These are phyloP conservation scores for Populus simonii DNA, from an alignment of 345 rosid species.

Conservation along the genomic window DNA sequence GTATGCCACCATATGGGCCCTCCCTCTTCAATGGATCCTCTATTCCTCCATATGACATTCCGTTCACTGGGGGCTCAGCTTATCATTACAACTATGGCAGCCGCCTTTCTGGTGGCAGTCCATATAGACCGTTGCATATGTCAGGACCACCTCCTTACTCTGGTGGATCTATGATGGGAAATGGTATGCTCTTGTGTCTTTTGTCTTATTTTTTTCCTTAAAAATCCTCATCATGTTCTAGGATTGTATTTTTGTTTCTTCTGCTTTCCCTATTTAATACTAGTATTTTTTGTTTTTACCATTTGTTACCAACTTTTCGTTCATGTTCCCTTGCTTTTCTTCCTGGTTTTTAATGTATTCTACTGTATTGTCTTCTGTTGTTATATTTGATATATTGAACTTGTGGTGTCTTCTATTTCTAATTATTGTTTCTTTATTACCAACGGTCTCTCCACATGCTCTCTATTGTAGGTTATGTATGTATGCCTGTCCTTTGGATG, in stretches of 20 bases:
- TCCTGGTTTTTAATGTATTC: background rate
- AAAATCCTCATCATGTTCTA: background rate
- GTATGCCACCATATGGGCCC: slow-evolving; percentile 88
- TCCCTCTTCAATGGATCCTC: slow-evolving; percentile 77
- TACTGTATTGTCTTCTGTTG: background rate
- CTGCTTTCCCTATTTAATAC: background rate
- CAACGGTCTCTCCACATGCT: background rate
- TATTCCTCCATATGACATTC: slow-evolving; percentile 79
- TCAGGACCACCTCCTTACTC: slow-evolving; percentile 85
- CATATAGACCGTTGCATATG: slow-evolving; percentile 76
- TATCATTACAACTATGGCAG: slow-evolving; percentile 75
- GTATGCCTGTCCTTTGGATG: background rate
- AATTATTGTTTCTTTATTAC: background rate
- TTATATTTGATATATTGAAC: background rate
- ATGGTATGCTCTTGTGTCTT: slow-evolving; percentile 36
- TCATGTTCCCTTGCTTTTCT: background rate
- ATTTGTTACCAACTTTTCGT: background rate
- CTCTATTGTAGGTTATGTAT: background rate
- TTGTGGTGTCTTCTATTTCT: background rate
- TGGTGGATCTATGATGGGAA: slow-evolving; percentile 84
- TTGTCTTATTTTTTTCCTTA: background rate
- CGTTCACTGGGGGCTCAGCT: slow-evolving; percentile 89
- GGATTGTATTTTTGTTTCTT: background rate
- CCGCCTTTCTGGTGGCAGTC: slow-evolving; percentile 78
- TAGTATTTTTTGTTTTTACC: background rate